These are phyloP conservation scores for Gossypium longicalyx DNA, from an alignment of 345 rosid species.

Conservation along the genomic window DNA sequence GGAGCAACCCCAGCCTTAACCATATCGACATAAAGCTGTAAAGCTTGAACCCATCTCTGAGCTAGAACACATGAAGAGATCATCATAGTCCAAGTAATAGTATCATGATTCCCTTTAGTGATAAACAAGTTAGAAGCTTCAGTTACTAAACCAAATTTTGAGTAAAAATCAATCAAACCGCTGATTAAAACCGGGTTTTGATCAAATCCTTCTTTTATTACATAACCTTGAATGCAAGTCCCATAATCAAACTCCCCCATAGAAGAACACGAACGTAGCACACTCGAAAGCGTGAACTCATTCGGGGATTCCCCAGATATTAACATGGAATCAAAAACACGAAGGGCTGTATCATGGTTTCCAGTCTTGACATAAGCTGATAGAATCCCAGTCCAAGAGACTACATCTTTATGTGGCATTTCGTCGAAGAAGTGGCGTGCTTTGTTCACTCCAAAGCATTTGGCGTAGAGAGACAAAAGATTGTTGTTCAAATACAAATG, in stretches of 20 bases:
- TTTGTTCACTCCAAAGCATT: slow-evolving; percentile 29
- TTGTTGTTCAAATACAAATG: slow-evolving; percentile 54
- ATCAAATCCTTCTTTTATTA: slow-evolving; percentile 51
- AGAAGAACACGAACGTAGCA: slow-evolving; percentile 47
- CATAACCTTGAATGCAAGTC: slow-evolving; percentile 38
- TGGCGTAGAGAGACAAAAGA: slow-evolving; percentile 44
- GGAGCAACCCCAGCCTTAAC: slow-evolving; percentile 45
- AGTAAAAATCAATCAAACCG: slow-evolving; percentile 54
- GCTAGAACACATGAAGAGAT: slow-evolving; percentile 50
- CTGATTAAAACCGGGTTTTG: slow-evolving; percentile 38
- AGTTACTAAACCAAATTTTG: slow-evolving; percentile 36
- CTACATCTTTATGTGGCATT: slow-evolving; percentile 58
- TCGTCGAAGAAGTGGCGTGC: slow-evolving; percentile 67
- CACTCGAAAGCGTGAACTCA: slow-evolving; percentile 62
- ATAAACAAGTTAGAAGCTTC: slow-evolving; percentile 44
- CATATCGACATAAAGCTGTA: slow-evolving; percentile 47
- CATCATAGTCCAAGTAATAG: slow-evolving; percentile 64
- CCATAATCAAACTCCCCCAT: slow-evolving; percentile 39
- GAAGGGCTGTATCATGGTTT: slow-evolving; percentile 39
- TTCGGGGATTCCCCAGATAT: slow-evolving; percentile 40
- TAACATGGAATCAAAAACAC: slow-evolving; percentile 39
- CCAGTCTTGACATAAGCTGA: slow-evolving; percentile 42
- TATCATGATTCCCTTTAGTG: slow-evolving; percentile 37
- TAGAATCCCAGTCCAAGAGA: slow-evolving; percentile 62
- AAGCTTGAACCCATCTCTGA: slow-evolving; percentile 44